Base-by-base conservation (phyloP, 2,329 filamentous ascomycete genomes). In the Fusarium incarnatum region DNA sequence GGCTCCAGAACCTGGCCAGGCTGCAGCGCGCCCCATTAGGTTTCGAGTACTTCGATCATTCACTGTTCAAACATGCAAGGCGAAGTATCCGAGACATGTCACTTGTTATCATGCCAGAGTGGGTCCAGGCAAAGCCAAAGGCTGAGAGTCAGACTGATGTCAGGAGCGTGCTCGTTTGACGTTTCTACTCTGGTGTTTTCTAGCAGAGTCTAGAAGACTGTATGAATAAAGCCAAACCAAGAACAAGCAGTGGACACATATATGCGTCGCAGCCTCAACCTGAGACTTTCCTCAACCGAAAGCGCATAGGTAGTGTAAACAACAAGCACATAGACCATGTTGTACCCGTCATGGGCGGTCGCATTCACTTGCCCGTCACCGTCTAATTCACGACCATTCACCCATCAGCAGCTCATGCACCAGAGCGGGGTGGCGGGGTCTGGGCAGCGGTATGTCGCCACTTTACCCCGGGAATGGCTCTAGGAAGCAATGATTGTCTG, bases 1-100 rank as follows among this genome's bases (percentile, higher is more conserved):
- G 76, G 77, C 79, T 81, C 80, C 79, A 82, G 80, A 81, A 81
- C 44, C 64, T 53, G 63, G 67, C 73, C 68, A 73, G 61, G 67
- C 62, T 73, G 52, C 66, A 66, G 54, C 62, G 60, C 60, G 60
- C 72, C 65, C 71, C 64, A 59, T 5, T 16, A 54, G 23, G 77
- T 77, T 57, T 49, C 52, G 3, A 52, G 52, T 78, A 79, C 77
- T 50, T 52, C 2, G 4, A 1, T 23, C 23, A 37, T 40, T 15
- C 28, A 28, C 44, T 16, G 5, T 22, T 15, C 22, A 28, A 28
- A 22, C 8, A 22, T 7, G 22, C 18, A 53, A 53, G 30, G n/a
- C 23, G 11, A 49, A 34, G 76, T 77, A 78, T 55, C 30, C 5
- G 28, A 23, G 25, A 75, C 73, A 50, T 59, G 15, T 23, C 56